phyloP scores from a whole-genome alignment of 306 rosid species.

The Corylus americana region DNA sequence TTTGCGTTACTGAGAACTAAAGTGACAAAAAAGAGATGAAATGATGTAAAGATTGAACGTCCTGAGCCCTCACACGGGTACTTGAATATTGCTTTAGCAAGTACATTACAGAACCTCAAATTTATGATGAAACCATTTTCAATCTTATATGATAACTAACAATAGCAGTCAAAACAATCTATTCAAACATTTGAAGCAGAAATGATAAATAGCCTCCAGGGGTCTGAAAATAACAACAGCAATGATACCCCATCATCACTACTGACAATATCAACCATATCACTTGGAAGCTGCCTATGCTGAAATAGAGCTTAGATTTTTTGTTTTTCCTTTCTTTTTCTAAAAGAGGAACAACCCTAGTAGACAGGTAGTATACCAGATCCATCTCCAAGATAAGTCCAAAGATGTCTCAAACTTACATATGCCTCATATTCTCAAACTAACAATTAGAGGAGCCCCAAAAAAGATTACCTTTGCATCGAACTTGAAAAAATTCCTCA shows the following conservation, averaged over 20 bases:
- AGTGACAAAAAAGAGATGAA: conserved; percentile 9
- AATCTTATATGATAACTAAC: background rate
- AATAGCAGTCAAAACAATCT: background rate
- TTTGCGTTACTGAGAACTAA: background rate
- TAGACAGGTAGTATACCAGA: background rate
- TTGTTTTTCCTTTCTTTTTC: background rate
- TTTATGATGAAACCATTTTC: background rate
- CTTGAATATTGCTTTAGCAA: background rate
- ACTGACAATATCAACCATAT: background rate
- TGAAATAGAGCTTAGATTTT: too few species aligned
- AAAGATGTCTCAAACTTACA: background rate
- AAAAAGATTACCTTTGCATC: conserved; percentile 72
- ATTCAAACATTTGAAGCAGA: background rate
- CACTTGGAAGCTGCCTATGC: background rate
- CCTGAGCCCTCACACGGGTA: background rate
- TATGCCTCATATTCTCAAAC: background rate
- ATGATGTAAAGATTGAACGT: conserved; percentile 2
- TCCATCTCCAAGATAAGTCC: background rate
- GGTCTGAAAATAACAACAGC: background rate
- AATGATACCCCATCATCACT: background rate
- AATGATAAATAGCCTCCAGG: background rate
- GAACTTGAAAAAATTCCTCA: conserved; percentile 72
- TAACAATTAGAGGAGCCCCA: background rate
- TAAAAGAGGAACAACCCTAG: background rate
- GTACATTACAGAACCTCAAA: background rate